phyloP scores from a whole-genome alignment of 305 asterid genomes.

The Andrographis paniculata region DNA sequence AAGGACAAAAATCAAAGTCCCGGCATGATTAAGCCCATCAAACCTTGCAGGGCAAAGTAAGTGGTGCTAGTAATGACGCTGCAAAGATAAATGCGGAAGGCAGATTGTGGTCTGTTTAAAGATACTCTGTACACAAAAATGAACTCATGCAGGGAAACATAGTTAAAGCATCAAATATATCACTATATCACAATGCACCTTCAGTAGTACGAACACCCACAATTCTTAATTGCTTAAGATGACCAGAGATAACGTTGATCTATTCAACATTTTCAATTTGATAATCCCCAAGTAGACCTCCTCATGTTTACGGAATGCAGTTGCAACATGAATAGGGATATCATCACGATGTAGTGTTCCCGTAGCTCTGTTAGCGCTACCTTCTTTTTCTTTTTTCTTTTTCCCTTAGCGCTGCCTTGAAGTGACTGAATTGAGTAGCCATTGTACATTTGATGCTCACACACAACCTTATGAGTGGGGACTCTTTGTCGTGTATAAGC shows the following conservation, averaged over 20 bases:
- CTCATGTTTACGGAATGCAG: constrained; percentile 15
- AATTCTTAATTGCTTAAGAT: constrained; percentile 18
- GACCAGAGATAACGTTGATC: constrained; percentile 9
- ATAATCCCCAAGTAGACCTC: constrained; percentile 15
- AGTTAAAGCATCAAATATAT: constrained; percentile 17
- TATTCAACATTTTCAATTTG: constrained; percentile 1
- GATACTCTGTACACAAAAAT: constrained; percentile 10
- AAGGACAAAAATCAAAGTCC: constrained; percentile 17
- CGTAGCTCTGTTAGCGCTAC: too few species aligned
- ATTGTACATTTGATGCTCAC: constrained; percentile 9
- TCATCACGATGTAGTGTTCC: constrained; percentile 19
- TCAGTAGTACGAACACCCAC: constrained; percentile 12
- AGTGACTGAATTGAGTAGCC: constrained; percentile 14
- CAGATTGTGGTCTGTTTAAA: constrained; percentile 10
- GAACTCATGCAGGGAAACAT: constrained; percentile 15
- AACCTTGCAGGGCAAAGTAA: constrained; percentile 17
- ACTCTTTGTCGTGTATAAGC: constrained; percentile 8
- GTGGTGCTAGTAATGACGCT: constrained; percentile 4
- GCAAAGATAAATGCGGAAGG: constrained; percentile 10
- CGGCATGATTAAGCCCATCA: constrained; percentile 17
- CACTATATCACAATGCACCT: constrained; percentile 7
- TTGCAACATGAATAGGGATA: constrained; percentile 4
- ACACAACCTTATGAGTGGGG: constrained; percentile 12
- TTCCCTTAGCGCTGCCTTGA: constrained; percentile 13
- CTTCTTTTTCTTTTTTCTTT: too few species aligned